These are phyloP conservation scores for Erysimum cheiranthoides DNA, from an alignment of 345 rosid species.

Conservation along the genomic window DNA sequence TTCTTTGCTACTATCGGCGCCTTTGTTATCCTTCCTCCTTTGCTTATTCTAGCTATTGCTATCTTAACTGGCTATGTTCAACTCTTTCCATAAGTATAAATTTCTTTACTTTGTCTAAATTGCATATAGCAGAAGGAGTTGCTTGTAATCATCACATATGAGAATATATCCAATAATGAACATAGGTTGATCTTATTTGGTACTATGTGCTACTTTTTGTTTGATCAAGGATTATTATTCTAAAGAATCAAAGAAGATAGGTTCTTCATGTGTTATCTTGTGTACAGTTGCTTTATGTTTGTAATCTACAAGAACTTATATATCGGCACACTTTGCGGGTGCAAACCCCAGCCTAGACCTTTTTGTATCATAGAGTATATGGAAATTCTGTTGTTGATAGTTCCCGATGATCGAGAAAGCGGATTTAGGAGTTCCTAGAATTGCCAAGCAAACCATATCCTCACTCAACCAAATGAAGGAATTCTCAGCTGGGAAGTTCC, in stretches of 20 bases:
- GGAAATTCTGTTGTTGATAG: slow-evolving; percentile 86
- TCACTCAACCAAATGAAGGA: slow-evolving; percentile 67
- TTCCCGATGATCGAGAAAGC: slow-evolving; percentile 86
- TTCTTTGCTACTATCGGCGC: slow-evolving; percentile 93
- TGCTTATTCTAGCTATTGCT: slow-evolving; percentile 74
- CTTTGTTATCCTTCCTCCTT: slow-evolving; percentile 81
- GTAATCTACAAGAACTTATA: slow-evolving; percentile 41
- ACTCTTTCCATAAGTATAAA: slow-evolving; percentile 69
- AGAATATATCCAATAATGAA: neutral
- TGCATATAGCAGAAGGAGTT: slow-evolving; percentile 20
- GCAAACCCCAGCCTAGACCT: slow-evolving; percentile 81
- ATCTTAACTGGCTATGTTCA: slow-evolving; percentile 85
- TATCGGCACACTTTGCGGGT: slow-evolving; percentile 66
- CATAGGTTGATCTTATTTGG: slow-evolving; percentile 7
- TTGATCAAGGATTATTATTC: neutral
- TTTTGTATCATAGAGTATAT: slow-evolving; percentile 71
- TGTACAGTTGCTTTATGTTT: slow-evolving; percentile 20
- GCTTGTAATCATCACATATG: neutral
- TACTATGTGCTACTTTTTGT: slow-evolving; percentile 11
- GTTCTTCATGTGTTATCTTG: slow-evolving; percentile 25
- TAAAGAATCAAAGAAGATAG: slow-evolving; percentile 20
- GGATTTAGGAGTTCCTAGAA: slow-evolving; percentile 68
- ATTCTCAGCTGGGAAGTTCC: slow-evolving; percentile 92
- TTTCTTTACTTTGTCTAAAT: neutral
- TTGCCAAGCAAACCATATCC: slow-evolving; percentile 75